Evolutionary conservation across 129 eudicot species (phyloP).

Genomic region (Lonicera japonica): DNA sequence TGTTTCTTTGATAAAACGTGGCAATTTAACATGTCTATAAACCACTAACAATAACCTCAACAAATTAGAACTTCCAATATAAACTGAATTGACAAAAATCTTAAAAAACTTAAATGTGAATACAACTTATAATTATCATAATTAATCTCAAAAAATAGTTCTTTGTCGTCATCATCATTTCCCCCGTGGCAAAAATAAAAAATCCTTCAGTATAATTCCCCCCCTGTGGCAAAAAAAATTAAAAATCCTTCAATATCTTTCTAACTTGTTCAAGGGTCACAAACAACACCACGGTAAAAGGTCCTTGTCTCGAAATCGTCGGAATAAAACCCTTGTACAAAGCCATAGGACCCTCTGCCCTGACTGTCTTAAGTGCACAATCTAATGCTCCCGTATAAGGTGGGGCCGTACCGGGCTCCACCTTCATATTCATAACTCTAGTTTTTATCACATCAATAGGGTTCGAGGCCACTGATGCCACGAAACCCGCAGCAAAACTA

Average conservation of each 20-base stretch:
- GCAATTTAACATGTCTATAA: no score
- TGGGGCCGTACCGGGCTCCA: conserved; percentile 45
- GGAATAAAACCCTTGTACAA: conserved; percentile 75
- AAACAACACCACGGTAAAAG: conserved; percentile 64
- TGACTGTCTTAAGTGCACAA: conserved; percentile 65
- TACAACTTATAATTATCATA: conserved; percentile 4
- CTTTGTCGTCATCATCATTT: neutral
- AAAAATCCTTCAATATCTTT: conserved; percentile 56
- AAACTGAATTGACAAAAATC: no score
- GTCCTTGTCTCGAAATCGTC: conserved; percentile 77
- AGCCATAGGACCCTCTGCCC: conserved; percentile 65
- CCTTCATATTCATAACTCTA: conserved; percentile 75
- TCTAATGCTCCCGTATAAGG: conserved; percentile 74
- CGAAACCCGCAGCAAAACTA: conserved; percentile 80
- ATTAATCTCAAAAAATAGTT: neutral
- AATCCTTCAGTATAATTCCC: no score
- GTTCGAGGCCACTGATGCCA: conserved; percentile 71
- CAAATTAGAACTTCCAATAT: no score
- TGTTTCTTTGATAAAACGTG: no score
- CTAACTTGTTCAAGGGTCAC: conserved; percentile 73
- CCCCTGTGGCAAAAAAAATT: neutral
- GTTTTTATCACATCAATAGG: conserved; percentile 85
- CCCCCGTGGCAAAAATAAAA: neutral
- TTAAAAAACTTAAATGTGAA: no score
- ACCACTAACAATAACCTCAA: no score